Evolutionary conservation across 768 basidiomycete genomes (phyloP), one percentile per base, ranked within the genome.

Genomic region (Thelephora aurantiotincta): DNA sequence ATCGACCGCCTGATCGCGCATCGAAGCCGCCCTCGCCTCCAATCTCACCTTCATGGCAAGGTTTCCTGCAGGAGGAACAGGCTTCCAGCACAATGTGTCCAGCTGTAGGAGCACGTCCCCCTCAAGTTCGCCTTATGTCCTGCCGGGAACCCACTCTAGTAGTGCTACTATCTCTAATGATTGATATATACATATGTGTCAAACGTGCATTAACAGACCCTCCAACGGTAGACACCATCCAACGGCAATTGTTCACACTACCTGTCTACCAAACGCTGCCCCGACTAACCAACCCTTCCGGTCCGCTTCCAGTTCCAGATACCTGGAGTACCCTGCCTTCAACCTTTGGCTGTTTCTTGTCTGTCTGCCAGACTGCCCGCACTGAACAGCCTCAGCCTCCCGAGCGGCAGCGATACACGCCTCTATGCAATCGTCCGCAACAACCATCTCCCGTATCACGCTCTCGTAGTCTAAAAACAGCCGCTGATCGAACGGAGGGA

Each of bases 261-360:
- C 47, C 51, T 54, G 50, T 45, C 48, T 46, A 37, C 51, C 47
- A 35, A 54, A 46, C 41, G 49, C 52, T 20, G 61, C 65, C 48
- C 44, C 46, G 49, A 46, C 52, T 52, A 74, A 51, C 52, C 56
- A 52, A 33, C 43, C 52, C 58, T 68, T 65, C 54, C 63, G 63
- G 46, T 59, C 63, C 50, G 60, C 66, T 18, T 58, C 61, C 30
- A 79, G 48, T 19, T 48, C 55, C 18, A 82, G 26, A 30, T 30
- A 30, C 9, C 26, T 30, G 26, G 4, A 30, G 26, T 30, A 30
- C 4, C 26, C 26, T 4, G 26, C 26, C 38, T 65, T 61, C 33
- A 58, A 53, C 20, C 58, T 55, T 57, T 65, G 64, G 54, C 82
- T 80, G 65, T 80, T 82, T 58, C 80, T 61, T 36, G 81, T 83